Evolutionary conservation across 1,284 basidiomycete species (phyloP).

Genomic region (Caloboletus inedulis): DNA sequence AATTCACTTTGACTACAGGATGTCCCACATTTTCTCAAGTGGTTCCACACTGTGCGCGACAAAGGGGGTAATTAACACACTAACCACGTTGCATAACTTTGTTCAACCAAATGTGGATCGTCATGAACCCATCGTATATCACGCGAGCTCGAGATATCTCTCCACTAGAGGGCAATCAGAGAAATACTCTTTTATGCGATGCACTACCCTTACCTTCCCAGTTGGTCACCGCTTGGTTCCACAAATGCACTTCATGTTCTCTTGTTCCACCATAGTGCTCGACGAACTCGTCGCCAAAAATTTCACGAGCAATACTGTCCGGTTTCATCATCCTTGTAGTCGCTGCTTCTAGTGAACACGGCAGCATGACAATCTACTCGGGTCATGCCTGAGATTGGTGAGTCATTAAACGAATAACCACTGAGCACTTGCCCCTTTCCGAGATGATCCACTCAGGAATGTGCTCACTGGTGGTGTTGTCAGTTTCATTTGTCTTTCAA

Average conservation of each 20-base stretch:
- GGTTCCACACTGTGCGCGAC: constrained; percentile 37
- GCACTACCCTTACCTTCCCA: constrained; percentile 75
- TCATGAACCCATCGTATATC: constrained; percentile 13
- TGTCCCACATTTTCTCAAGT: constrained; percentile 60
- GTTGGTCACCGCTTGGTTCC: constrained; percentile 87
- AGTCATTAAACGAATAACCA: background rate
- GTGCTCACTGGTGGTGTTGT: constrained; percentile 71
- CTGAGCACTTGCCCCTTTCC: constrained; percentile 34
- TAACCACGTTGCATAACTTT: background rate
- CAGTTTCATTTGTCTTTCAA: constrained; percentile 71
- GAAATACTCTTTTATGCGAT: background rate
- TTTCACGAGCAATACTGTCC: constrained; percentile 78
- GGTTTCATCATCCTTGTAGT: constrained; percentile 76
- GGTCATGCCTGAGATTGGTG: background rate
- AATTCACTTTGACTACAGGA: constrained; percentile 43
- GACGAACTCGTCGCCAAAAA: constrained; percentile 87
- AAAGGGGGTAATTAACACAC: constrained; percentile 32
- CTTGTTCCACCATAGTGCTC: constrained; percentile 93
- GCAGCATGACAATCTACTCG: constrained; percentile 63
- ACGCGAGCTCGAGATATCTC: constrained; percentile 80
- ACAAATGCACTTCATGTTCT: constrained; percentile 81
- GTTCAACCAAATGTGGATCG: background rate
- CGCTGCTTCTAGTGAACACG: constrained; percentile 76
- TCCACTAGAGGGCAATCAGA: constrained; percentile 54
- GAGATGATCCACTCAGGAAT: constrained; percentile 28